Base-by-base conservation (phyloP, 306 rosid species). In the Leucaena leucocephala region DNA sequence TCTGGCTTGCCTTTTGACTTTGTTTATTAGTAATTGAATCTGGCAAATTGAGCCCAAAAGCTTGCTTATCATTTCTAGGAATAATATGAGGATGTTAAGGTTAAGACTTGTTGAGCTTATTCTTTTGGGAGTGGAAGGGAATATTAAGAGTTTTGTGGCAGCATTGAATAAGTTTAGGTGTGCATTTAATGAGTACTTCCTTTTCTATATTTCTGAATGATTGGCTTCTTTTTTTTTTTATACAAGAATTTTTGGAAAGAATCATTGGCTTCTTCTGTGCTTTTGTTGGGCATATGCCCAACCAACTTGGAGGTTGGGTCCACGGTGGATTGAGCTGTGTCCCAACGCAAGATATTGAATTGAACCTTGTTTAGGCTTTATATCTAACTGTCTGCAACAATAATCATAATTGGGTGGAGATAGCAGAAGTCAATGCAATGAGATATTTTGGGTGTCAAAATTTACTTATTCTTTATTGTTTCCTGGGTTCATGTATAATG, bases 41-140 rank as follows among this genome's bases (percentile, higher is more conserved):
- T 17, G 71, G 33, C 21, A 16, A n/a, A n/a, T 40, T 10, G 72
- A 40, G 54, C 36, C 34, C 14, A 38, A 0, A 40, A 19, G 17
- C 72, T 43, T 68, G 17, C 34, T 27, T 27, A 27, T 27, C 16
- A 66, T 17, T 39, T 2, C 34, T 40, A 6, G 50, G 19, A 36
- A 64, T 38, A 42, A 38, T 16, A 40, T 42, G 72, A 40, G 49
- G 35, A 39, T 66, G 49, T 39, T 40, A 27, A 27, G 39, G 35
- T 22, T 19, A 4, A n/a, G 33, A 39, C 3, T 66, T 40, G 4
- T n/a, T 9, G 19, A 67, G 35, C 72, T 40, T 21, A 66, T 39
- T 39, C 71, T 66, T 66, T 40, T 17, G 48, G 70, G 16, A 66
- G 35, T 67, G 49, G 45, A 67, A 67, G 72, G 17, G 8, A 19